Evolutionary conservation across 2,329 filamentous ascomycete species (phyloP), one percentile per base, ranked within the genome.

Genomic region (Aspergillus versicolor): DNA sequence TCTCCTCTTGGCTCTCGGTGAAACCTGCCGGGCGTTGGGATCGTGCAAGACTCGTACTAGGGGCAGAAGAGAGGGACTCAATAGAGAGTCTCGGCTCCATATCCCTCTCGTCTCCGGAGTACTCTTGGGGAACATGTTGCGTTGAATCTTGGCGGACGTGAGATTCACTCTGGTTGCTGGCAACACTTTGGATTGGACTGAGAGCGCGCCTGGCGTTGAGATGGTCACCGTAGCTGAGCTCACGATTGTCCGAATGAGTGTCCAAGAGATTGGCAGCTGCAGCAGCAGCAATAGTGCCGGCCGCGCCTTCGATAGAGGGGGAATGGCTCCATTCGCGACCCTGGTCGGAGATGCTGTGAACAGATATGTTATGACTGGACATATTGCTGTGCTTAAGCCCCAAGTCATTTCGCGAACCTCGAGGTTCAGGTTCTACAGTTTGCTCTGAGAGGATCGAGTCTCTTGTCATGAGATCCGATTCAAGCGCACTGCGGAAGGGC

Each of bases 181-280:
- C 93, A 15, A 96, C 90, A 66, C 92, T 97, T 64, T 94, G 92
- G 58, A 96, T 92, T 0, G 93, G 93, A 69, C 92, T 97, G 48
- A 95, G 76, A 11, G 87, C 88, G 42, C 90, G 88, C 52, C 85
- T 82, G 63, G 88, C 85, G 11, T 41, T 50, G 15, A 85, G 82
- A 65, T 87, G 83, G 61, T 90, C 88, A 44, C 67, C 61, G 51
- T 78, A 77, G 22, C 78, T 79, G 41, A 80, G 77, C 3, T 78
- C 75, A 54, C 83, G 81, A 60, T 82, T 80, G 17, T 80, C 81
- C 8, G 81, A 75, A 45, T 73, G 69, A 32, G 65, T 63, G 52
- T 74, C 73, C 24, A 75, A 65, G 5, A 73, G 63, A 44, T 75
- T 71, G 32, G 70, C 69, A 5, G 69, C 70, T 12, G 76, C 72